Conservation (phyloP, 805 yeast genomes). For the Candida hispaniensis region DNA sequence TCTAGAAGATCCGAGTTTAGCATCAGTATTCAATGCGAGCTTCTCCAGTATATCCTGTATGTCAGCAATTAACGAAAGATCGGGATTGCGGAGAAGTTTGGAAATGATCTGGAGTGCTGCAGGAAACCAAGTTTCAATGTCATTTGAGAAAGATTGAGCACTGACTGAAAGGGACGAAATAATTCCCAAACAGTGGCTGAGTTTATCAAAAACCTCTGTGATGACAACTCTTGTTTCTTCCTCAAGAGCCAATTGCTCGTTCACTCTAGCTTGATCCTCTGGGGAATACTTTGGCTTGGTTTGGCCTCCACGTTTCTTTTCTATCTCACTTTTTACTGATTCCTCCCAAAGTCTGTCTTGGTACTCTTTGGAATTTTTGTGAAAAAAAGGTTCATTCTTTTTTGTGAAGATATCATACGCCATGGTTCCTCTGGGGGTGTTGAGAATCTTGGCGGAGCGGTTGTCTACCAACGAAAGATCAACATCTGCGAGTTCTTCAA, state of each 20-base stretch:
- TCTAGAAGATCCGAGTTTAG: slow-evolving; percentile 42
- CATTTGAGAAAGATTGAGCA: slow-evolving; percentile 49
- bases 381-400: slow-evolving; percentile 34
- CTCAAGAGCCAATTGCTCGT: slow-evolving; percentile 56
- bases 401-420: slow-evolving; percentile 52
- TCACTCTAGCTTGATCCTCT: slow-evolving; percentile 60
- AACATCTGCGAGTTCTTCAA: slow-evolving; percentile 34
- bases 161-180: slow-evolving; percentile 43
- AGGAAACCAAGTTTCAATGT: slow-evolving; percentile 60
- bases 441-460: slow-evolving; percentile 53
- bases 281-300: slow-evolving; percentile 48
- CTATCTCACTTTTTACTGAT: slow-evolving; percentile 62
- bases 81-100: slow-evolving; percentile 32
- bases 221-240: slow-evolving; percentile 42
- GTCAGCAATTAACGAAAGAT: slow-evolving; percentile 12
- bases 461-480: slow-evolving; percentile 32
- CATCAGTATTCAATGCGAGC: slow-evolving; percentile 32
- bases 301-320: slow-evolving; percentile 17
- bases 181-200: slow-evolving; percentile 43
- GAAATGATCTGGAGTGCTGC: slow-evolving; percentile 45
- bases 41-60: slow-evolving; percentile 24
- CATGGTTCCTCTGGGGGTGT: slow-evolving; percentile 54
- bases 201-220: slow-evolving; percentile 28
- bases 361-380: slow-evolving; percentile 72
- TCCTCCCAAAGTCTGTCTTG: slow-evolving; percentile 88